Conservation (phyloP, 2,329 filamentous ascomycete genomes). For the Dryadomyces quercivorus region DNA sequence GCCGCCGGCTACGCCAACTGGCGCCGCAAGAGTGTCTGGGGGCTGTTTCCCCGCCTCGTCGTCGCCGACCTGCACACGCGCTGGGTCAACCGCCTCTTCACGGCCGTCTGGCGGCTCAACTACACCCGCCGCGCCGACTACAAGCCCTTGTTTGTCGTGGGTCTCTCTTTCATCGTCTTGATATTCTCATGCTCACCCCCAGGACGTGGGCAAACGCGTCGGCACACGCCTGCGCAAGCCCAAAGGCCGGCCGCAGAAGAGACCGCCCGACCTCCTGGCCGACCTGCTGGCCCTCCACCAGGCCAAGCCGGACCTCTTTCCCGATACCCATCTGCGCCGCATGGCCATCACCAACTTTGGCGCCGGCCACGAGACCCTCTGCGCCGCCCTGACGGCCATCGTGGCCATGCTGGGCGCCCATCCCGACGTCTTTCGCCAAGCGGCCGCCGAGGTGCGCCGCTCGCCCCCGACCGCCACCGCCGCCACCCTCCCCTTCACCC, state of each 20-base stretch:
- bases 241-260: neutral
- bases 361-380: conserved; percentile 42
- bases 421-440: conserved; percentile 17
- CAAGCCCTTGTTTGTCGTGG: conserved; percentile 36
- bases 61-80: conserved; percentile 26
- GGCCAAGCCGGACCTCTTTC: conserved; percentile 30
- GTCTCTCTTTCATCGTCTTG: conserved; percentile 8
- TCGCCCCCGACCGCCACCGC: conserved; percentile 14
- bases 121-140: conserved; percentile 31
- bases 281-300: conserved; percentile 35
- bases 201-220: conserved; percentile 5
- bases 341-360: conserved; percentile 44
- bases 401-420: conserved; percentile 34
- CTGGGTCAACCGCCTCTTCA: conserved; percentile 25
- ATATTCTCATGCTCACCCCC: no score
- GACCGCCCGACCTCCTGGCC: conserved; percentile 25
- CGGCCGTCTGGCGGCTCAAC: conserved; percentile 30
- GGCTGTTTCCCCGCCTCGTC: conserved; percentile 31
- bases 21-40: conserved; percentile 40
- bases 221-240: conserved; percentile 2
- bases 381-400: conserved; percentile 36
- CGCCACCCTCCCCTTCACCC: conserved; percentile 21
- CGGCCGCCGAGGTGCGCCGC: conserved; percentile 19
- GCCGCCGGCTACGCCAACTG: conserved; percentile 35
- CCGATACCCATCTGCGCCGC: conserved; percentile 32